Evolutionary conservation across 306 rosid genomes (phyloP).

Genomic region (Castanea crenata): DNA sequence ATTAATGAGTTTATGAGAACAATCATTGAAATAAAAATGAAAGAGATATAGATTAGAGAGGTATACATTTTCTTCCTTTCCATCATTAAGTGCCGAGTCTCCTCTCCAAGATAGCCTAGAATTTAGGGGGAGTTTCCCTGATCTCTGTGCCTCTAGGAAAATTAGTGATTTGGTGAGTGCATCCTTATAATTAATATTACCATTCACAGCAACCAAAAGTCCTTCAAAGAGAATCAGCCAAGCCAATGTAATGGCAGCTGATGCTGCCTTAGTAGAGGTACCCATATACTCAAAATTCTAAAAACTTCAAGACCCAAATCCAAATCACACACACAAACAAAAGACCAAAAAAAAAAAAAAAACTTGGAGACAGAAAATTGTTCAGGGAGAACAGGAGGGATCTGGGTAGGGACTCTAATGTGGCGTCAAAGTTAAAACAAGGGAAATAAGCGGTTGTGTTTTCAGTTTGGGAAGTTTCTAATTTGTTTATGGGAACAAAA

Average conservation of each 20-base stretch:
- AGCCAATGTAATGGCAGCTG: conserved; percentile 40
- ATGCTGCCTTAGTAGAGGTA: conserved; percentile 7
- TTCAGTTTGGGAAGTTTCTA: not conserved
- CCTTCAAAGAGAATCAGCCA: conserved; percentile 58
- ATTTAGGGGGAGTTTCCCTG: conserved; percentile 85
- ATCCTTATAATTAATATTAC: conserved; percentile 58
- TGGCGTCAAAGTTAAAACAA: not conserved
- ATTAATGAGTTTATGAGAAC: not conserved
- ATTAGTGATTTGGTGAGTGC: conserved; percentile 80
- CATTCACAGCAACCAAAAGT: conserved; percentile 32
- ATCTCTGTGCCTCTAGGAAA: conserved; percentile 90
- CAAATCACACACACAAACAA: not conserved
- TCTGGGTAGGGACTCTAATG: too few relatives aligned
- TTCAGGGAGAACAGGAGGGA: not conserved
- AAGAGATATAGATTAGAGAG: not conserved
- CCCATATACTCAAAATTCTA: conserved; percentile 26
- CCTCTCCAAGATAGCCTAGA: conserved; percentile 82
- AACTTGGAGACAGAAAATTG: not conserved
- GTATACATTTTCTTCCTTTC: conserved; percentile 50
- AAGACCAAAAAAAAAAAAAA: not conserved
- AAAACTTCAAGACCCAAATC: not conserved
- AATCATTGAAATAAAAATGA: not conserved
- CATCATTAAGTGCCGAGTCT: conserved; percentile 82
- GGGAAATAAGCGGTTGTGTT: not conserved
- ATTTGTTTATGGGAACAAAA: not conserved